Conservation (phyloP, 139 green algal genomes). For the Zygnema circumcarinatum region DNA sequence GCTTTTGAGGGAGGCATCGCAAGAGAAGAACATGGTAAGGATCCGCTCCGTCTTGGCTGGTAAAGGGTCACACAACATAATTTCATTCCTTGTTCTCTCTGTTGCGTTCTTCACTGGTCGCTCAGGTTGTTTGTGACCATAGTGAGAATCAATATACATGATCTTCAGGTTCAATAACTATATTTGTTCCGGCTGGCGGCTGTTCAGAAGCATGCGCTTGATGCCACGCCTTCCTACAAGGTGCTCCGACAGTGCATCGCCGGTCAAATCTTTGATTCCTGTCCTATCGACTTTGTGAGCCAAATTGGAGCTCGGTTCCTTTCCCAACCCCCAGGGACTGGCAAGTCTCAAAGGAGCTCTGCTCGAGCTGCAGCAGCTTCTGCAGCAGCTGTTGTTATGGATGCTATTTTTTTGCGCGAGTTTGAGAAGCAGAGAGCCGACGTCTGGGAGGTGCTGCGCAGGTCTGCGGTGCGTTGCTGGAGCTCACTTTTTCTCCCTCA, state of each 20-base stretch:
- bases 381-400: background rate
- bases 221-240: background rate
- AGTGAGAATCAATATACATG: too few relatives aligned
- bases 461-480: background rate
- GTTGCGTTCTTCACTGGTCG: too few relatives aligned
- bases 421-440: conserved; percentile 12
- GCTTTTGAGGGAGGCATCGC: too few relatives aligned
- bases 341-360: background rate
- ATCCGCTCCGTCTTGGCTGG: too few relatives aligned
- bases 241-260: background rate
- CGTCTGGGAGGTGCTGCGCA: background rate
- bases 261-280: conserved; percentile 10
- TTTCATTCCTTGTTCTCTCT: too few relatives aligned
- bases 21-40: too few relatives aligned
- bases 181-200: too few relatives aligned
- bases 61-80: too few relatives aligned
- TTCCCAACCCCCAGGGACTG: background rate
- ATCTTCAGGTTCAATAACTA: too few relatives aligned
- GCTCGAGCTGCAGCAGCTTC: background rate
- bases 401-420: background rate
- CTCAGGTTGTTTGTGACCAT: too few relatives aligned
- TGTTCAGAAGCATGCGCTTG: too few relatives aligned
- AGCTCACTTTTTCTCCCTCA: background rate
- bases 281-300: conserved; percentile 13
- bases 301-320: conserved; percentile 9